Percentiles rank a stretch among this genome's conserved stretches.
These are phyloP conservation scores for Sanghuangporus baumii DNA, from an alignment of 1,284 basidiomycete genomes.

Conservation along the genomic window DNA sequence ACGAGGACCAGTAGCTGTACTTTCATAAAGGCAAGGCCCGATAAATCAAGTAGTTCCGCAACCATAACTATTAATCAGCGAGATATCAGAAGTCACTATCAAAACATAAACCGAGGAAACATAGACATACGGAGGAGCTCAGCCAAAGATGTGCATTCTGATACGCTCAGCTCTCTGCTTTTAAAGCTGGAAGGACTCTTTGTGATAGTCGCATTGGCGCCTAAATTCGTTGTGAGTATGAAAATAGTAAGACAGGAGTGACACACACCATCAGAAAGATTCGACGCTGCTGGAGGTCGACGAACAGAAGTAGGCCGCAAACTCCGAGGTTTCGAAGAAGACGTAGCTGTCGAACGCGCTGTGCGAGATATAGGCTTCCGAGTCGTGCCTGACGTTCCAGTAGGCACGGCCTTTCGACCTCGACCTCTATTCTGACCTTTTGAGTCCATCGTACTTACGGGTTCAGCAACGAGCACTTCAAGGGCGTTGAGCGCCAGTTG, in stretches of 20 bases:
- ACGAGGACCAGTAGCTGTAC: conserved; percentile 46
- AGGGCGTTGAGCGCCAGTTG: not conserved
- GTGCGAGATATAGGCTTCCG: not conserved
- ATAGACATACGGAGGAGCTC: conserved; percentile 44
- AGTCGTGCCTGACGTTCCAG: not conserved
- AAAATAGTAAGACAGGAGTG: not conserved
- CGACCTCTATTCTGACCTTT: not conserved
- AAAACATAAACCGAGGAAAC: not conserved
- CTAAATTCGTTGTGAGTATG: not conserved
- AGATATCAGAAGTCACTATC: conserved; percentile 17
- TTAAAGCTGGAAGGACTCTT: conserved; percentile 17
- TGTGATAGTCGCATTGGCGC: not conserved
- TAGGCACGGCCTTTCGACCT: not conserved
- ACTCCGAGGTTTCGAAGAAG: not conserved
- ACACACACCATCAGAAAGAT: conserved; percentile 36
- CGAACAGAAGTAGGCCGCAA: not conserved
- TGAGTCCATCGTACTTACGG: not conserved
- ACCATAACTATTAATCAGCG: conserved; percentile 45
- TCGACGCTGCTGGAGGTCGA: conserved; percentile 24
- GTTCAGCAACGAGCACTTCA: not conserved
- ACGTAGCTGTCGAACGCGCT: not conserved
- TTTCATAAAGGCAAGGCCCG: conserved; percentile 40
- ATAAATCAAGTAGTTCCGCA: conserved; percentile 62
- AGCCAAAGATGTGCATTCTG: conserved; percentile 45
- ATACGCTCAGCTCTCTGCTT: conserved; percentile 32